These are phyloP conservation scores for Litchi chinensis DNA, from an alignment of 345 rosid genomes.

Conservation along the genomic window DNA sequence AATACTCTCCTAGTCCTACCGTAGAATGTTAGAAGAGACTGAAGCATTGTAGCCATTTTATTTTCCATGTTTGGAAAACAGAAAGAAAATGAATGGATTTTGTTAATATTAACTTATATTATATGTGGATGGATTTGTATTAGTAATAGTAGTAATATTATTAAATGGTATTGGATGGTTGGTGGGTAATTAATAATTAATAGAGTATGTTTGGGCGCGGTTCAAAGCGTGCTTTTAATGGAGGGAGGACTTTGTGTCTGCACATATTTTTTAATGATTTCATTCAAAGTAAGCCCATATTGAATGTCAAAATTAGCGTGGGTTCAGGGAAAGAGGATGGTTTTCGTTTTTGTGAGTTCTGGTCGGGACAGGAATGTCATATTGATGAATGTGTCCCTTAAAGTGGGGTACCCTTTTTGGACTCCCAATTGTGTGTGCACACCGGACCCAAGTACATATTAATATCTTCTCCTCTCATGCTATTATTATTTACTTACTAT, in stretches of 20 bases:
- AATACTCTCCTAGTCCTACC: not conserved
- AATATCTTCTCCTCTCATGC: too few species aligned
- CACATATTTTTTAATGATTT: conserved; percentile 10
- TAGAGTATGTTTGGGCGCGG: conserved; percentile 1
- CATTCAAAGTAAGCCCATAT: conserved; percentile 8
- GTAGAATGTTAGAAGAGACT: not conserved
- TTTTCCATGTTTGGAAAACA: not conserved
- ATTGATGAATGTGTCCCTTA: conserved; percentile 13
- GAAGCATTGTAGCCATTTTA: not conserved
- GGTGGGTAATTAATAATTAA: not conserved
- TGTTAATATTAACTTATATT: not conserved
- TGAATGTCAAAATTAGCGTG: not conserved
- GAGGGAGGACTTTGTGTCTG: conserved; percentile 10
- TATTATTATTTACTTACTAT: not conserved
- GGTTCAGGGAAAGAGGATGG: not conserved
- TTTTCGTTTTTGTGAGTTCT: too few species aligned
- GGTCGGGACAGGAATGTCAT: conserved; percentile 11
- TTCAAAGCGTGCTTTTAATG: not conserved
- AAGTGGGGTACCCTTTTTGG: conserved; percentile 14
- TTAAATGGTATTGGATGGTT: not conserved
- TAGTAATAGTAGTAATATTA: not conserved
- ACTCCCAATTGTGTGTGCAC: conserved; percentile 18
- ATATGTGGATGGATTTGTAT: too few species aligned
- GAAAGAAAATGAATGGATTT: not conserved
- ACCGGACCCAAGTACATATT: conserved; percentile 11